Evolutionary conservation across 75 land plant genomes (phyloP).

Genomic region (Cupressus sempervirens): DNA sequence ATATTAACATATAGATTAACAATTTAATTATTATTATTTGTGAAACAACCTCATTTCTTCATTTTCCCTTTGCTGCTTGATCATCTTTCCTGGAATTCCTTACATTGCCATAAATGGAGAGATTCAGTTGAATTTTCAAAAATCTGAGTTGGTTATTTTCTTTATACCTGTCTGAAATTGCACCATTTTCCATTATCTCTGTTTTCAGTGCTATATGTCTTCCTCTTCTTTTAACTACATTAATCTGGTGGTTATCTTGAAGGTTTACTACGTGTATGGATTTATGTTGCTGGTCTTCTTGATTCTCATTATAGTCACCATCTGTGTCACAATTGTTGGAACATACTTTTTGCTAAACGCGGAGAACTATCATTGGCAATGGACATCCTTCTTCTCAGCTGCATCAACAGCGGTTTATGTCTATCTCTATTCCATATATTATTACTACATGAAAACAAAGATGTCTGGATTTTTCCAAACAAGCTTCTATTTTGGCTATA

Average conservation of each 20-base stretch:
- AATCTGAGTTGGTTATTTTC: background rate
- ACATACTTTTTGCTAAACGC: conserved; percentile 38
- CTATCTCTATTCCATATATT: conserved; percentile 35
- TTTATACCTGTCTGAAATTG: background rate
- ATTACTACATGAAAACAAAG: conserved; percentile 39
- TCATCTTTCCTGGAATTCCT: background rate
- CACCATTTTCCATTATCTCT: background rate
- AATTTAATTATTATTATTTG: background rate
- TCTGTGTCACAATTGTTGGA: conserved; percentile 38
- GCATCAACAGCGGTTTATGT: conserved; percentile 34
- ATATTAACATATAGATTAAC: background rate
- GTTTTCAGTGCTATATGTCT: background rate
- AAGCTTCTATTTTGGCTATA: conserved; percentile 35
- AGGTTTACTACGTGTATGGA: conserved; percentile 40
- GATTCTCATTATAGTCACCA: conserved; percentile 32
- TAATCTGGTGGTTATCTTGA: background rate
- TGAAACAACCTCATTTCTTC: background rate
- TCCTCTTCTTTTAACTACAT: background rate
- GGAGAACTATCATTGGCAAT: conserved; percentile 40
- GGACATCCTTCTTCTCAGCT: conserved; percentile 43
- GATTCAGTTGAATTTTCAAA: background rate
- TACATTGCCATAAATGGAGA: background rate
- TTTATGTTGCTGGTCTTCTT: conserved; percentile 35
- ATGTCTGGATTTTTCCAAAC: conserved; percentile 38
- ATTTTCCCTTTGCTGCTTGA: background rate